Evolutionary conservation across 1,284 basidiomycete genomes (phyloP).

Genomic region (Vanrija sp.): DNA sequence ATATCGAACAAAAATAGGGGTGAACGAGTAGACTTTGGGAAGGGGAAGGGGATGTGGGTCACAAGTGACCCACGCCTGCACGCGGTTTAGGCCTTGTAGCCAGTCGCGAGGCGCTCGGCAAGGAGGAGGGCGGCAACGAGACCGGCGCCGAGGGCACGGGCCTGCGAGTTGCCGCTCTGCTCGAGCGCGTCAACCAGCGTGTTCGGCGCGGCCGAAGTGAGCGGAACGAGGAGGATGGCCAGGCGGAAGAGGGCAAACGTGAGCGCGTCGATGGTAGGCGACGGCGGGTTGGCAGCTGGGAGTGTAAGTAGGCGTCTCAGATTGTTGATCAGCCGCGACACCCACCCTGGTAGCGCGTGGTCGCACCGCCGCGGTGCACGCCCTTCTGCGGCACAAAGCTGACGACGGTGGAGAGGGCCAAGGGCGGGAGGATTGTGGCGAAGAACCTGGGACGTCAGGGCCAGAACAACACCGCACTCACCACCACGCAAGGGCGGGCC

Average conservation of each 20-base stretch:
- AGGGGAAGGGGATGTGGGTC: no score
- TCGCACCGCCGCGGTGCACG: slow-evolving; percentile 15
- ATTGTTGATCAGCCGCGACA: not conserved
- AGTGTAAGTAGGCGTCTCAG: not conserved
- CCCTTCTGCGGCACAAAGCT: slow-evolving; percentile 40
- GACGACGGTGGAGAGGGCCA: slow-evolving; percentile 37
- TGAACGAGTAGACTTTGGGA: no score
- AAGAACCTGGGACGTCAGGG: slow-evolving; percentile 27
- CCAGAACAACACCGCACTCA: slow-evolving; percentile 12
- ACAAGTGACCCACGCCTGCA: no score
- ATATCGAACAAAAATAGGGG: no score
- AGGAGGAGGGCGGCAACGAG: slow-evolving; percentile 38
- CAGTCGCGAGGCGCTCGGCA: slow-evolving; percentile 28
- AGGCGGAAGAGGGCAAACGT: slow-evolving; percentile 43
- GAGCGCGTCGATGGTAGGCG: slow-evolving; percentile 39
- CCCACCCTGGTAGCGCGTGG: slow-evolving; percentile 32
- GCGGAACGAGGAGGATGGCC: slow-evolving; percentile 39
- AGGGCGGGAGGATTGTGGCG: slow-evolving; percentile 42
- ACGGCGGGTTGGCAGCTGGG: slow-evolving; percentile 21
- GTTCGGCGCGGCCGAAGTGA: slow-evolving; percentile 41
- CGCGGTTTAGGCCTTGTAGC: no score
- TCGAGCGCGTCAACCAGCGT: slow-evolving; percentile 38
- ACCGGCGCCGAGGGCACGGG: slow-evolving; percentile 41
- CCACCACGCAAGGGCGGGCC: slow-evolving; percentile 44
- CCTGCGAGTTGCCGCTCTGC: slow-evolving; percentile 38